These are phyloP conservation scores for Synchytrium microbalum DNA, from an alignment of 371 early-diverging fungal species.

Conservation along the genomic window DNA sequence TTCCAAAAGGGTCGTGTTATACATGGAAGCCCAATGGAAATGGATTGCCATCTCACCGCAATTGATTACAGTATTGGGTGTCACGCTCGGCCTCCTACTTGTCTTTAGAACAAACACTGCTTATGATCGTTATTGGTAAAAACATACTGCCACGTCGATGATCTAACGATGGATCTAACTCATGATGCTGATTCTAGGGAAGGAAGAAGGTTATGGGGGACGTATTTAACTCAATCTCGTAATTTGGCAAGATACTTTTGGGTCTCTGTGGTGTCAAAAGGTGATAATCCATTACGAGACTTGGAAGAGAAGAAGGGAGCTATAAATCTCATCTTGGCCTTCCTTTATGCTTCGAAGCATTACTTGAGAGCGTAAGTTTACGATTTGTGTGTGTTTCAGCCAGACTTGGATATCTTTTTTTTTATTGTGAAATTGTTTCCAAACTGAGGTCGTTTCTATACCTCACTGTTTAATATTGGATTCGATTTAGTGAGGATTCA, in stretches of 20 bases:
- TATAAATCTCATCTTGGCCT: conserved; percentile 65
- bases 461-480: not conserved
- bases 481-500: no score
- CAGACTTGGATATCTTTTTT: conserved; percentile 17
- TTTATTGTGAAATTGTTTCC: conserved; percentile 10
- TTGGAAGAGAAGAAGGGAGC: conserved; percentile 58
- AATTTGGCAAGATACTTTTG: conserved; percentile 45
- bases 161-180: not conserved
- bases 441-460: conserved; percentile 5
- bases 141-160: not conserved
- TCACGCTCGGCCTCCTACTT: conserved; percentile 52
- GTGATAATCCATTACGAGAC: conserved; percentile 35
- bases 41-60: conserved; percentile 7
- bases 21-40: no score
- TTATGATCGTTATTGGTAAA: conserved; percentile 53
- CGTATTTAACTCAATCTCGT: conserved; percentile 31
- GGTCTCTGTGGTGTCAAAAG: conserved; percentile 39
- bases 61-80: conserved; percentile 10
- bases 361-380: conserved; percentile 59
- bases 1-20: no score
- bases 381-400: conserved; percentile 37
- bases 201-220: conserved; percentile 58
- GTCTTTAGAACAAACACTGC: conserved; percentile 66
- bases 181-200: conserved; percentile 49
- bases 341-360: conserved; percentile 58